These are phyloP conservation scores for Trypanosoma cruzi DNA, from an alignment of 208 protist species.

Conservation along the genomic window DNA sequence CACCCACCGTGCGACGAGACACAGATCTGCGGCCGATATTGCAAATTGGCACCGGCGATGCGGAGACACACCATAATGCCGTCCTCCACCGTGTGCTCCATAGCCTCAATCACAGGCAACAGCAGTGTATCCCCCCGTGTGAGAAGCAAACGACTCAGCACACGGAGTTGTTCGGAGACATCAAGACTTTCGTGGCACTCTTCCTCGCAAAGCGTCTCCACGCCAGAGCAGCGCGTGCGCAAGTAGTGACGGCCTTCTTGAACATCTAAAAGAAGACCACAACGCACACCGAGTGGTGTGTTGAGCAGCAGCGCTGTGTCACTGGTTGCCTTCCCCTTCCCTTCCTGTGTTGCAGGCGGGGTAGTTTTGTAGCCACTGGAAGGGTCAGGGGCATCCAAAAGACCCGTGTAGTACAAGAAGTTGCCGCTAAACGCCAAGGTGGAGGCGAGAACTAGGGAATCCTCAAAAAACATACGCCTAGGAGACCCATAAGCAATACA, in stretches of 20 bases:
- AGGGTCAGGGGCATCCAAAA: constrained; percentile 14
- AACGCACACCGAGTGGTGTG: constrained; percentile 33
- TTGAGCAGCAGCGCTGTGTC: constrained; percentile 9
- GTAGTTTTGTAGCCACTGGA: background rate
- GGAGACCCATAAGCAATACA: constrained; percentile 65
- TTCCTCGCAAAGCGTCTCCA: constrained; percentile 18
- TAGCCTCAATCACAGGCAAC: constrained; percentile 27
- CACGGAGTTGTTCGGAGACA: constrained; percentile 25
- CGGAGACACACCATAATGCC: constrained; percentile 27
- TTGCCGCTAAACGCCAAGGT: constrained; percentile 45
- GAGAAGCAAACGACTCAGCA: constrained; percentile 25
- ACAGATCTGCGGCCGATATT: constrained; percentile 42
- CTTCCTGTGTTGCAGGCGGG: background rate
- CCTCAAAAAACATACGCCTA: constrained; percentile 34
- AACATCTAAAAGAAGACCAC: constrained; percentile 17
- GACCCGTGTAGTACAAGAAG: constrained; percentile 39
- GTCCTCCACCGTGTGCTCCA: constrained; percentile 32
- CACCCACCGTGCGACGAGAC: constrained; percentile 11
- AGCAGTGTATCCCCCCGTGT: constrained; percentile 20
- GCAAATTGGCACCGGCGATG: constrained; percentile 44
- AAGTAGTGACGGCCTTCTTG: constrained; percentile 7
- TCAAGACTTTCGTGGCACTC: constrained; percentile 29
- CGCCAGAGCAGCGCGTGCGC: constrained; percentile 12
- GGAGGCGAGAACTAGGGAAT: constrained; percentile 37
- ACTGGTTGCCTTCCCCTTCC: constrained; percentile 7